Percentiles rank a stretch among this genome's conserved stretches.
Conservation (phyloP, 176 grass and related monocot species). For the Triticum monococcum region DNA sequence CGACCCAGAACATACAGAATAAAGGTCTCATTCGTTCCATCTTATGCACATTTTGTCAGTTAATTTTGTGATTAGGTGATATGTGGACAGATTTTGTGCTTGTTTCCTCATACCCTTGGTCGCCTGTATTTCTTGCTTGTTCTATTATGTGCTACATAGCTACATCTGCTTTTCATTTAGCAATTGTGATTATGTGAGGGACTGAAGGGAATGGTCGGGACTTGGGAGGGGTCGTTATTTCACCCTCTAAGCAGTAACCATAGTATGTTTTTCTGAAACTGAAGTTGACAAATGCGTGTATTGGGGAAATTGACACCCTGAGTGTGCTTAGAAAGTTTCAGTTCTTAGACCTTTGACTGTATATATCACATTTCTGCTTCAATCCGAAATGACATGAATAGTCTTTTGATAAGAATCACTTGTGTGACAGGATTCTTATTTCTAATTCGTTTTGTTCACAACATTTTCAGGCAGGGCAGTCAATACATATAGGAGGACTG, state of each 20-base stretch:
- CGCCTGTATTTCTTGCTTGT: neutral
- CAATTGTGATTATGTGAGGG: neutral
- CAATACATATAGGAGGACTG: slow-evolving; percentile 79
- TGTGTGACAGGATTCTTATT: neutral
- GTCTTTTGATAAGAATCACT: neutral
- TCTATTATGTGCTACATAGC: neutral
- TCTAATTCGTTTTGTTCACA: slow-evolving; percentile 11
- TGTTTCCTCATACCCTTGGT: neutral
- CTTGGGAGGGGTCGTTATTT: neutral
- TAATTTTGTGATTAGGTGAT: neutral
- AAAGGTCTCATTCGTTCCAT: slow-evolving; percentile 43
- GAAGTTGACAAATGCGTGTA: neutral
- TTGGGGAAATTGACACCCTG: neutral
- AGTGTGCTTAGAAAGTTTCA: neutral
- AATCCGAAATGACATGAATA: neutral
- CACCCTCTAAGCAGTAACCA: neutral
- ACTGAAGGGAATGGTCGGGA: neutral
- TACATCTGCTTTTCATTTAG: neutral
- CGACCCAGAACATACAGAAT: slow-evolving; percentile 79
- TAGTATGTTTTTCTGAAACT: neutral
- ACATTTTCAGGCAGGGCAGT: slow-evolving; percentile 53
- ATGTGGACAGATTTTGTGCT: neutral
- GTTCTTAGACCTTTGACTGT: neutral
- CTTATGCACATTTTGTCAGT: neutral
- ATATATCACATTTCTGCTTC: neutral